Percentiles rank a stretch among this genome's conserved stretches.
Evolutionary conservation across 1,139 yeast species (phyloP).

Genomic region (Saccharomycopsis hybrid): DNA sequence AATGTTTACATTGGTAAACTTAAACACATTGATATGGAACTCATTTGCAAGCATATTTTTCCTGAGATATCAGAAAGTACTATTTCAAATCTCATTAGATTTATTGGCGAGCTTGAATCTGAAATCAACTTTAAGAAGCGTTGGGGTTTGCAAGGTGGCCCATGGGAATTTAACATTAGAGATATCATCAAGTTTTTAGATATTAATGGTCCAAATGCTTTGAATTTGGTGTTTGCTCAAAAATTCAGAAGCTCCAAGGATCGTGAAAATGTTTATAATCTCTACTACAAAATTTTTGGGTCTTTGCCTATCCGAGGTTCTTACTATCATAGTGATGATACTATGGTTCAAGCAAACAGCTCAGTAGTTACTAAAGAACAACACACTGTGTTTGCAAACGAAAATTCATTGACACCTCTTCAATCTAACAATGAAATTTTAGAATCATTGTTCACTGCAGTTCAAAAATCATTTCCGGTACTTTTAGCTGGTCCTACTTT

Average conservation of each 20-base stretch:
- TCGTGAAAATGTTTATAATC: conserved; percentile 38
- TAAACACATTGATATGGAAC: conserved; percentile 57
- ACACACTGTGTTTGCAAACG: conserved; percentile 28
- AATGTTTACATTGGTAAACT: conserved; percentile 89
- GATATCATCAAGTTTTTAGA: conserved; percentile 90
- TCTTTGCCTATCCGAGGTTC: conserved; percentile 34
- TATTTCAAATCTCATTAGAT: conserved; percentile 52
- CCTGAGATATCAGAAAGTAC: conserved; percentile 48
- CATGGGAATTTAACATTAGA: conserved; percentile 96
- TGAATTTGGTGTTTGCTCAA: conserved; percentile 60
- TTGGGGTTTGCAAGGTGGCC: conserved; percentile 82
- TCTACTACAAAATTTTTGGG: conserved; percentile 58
- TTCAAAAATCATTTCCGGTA: conserved; percentile 73
- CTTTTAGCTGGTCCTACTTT: conserved; percentile 81
- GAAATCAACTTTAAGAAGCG: conserved; percentile 51
- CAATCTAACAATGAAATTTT: conserved; percentile 59
- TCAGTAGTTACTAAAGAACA: conserved; percentile 40
- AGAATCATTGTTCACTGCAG: conserved; percentile 70
- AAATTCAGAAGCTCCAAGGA: conserved; percentile 70
- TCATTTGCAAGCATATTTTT: conserved; percentile 68
- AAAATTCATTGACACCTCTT: conserved; percentile 44
- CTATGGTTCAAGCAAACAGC: conserved; percentile 59
- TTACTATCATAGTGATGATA: conserved; percentile 39
- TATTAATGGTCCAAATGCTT: conserved; percentile 56
- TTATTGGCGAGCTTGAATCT: conserved; percentile 61